Conservation (phyloP, 352 stramenopile genomes). For the Pythium sukuiense region DNA sequence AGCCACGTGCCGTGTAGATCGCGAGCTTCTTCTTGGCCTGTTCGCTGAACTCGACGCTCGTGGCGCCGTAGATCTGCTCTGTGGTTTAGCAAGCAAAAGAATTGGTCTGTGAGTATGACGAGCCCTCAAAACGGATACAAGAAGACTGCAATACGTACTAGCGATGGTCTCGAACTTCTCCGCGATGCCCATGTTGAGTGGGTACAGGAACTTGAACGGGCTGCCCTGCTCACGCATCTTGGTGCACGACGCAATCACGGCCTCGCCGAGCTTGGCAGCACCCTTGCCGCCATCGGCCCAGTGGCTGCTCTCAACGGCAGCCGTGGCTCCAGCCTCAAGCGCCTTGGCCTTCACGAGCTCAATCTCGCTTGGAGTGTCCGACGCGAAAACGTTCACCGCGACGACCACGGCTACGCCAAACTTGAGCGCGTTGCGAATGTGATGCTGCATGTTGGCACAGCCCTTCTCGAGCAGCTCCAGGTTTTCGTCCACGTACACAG, state of each 20-base stretch:
- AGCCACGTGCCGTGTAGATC: constrained; percentile 85
- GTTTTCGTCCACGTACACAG: constrained; percentile 96
- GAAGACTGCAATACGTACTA: constrained; percentile 78
- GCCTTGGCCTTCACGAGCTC: constrained; percentile 91
- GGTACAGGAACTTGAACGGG: constrained; percentile 96
- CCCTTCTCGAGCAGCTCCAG: constrained; percentile 92
- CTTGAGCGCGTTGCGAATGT: constrained; percentile 95
- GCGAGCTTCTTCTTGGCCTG: constrained; percentile 93
- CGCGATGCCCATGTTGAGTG: constrained; percentile 87
- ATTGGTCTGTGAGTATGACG: background rate
- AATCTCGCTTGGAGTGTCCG: constrained; percentile 87
- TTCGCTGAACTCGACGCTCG: constrained; percentile 94
- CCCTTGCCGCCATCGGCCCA: constrained; percentile 77
- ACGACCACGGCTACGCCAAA: constrained; percentile 97
- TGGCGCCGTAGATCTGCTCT: constrained; percentile 97
- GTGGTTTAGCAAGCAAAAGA: constrained; percentile 11
- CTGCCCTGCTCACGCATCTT: constrained; percentile 70
- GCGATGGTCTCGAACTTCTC: constrained; percentile 96
- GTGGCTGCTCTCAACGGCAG: constrained; percentile 94
- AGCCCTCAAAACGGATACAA: background rate
- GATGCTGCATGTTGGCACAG: constrained; percentile 93
- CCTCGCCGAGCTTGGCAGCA: constrained; percentile 89
- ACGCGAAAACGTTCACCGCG: constrained; percentile 87
- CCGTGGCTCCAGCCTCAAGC: constrained; percentile 92
- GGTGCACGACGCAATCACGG: constrained; percentile 92